Base-by-base conservation (phyloP, 306 rosid genomes). In the Pterocarpus macrocarpus region DNA sequence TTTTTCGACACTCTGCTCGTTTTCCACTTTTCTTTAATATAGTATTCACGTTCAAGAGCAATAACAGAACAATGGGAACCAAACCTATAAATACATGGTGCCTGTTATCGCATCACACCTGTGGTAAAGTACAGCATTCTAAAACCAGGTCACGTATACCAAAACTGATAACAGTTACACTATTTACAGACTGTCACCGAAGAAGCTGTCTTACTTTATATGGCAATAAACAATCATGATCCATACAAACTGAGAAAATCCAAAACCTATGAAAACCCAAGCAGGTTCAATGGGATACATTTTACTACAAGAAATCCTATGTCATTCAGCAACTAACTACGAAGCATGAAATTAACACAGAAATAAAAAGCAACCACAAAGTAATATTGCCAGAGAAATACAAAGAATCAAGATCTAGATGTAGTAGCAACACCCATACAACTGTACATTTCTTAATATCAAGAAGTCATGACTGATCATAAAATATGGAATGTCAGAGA, bases 21-120 rank as follows among this genome's bases (percentile, higher is more conserved):
- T 47, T 69, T 15, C 16, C 14, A 45, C 75, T 55, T 13, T 33
- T 33, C 45, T 41, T 41, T 7, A 4, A 16, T 34, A 7, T 39
- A 13, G 7, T 47, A 59, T 50, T 63, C 38, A 75, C 13, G 49
- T 15, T 15, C 62, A 57, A 22, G 59, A 50, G 16, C 47, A 75
- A 34, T 7, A 61, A 28, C 16, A 61, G 44, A 50, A 50, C 33
- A 65, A 30, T 16, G 78, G 62, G 16, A 34, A 50, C 58, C 34
- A 53, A 43, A 71, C 56, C 62, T 53, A 36, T 34, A 47, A 9
- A 39, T 5, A 34, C 73, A 49, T 7, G 43, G 47, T 71, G 73
- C 72, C 61, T 5, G 35, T 61, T n/a, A 57, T n/a, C 16, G 71
- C 73, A 64, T 73, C 58, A 73, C 50, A 35, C 53, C 62, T 17